Evolutionary conservation across 2,329 filamentous ascomycete genomes (phyloP), one percentile per base, ranked within the genome.

Genomic region (Tolypocladium tropicale): DNA sequence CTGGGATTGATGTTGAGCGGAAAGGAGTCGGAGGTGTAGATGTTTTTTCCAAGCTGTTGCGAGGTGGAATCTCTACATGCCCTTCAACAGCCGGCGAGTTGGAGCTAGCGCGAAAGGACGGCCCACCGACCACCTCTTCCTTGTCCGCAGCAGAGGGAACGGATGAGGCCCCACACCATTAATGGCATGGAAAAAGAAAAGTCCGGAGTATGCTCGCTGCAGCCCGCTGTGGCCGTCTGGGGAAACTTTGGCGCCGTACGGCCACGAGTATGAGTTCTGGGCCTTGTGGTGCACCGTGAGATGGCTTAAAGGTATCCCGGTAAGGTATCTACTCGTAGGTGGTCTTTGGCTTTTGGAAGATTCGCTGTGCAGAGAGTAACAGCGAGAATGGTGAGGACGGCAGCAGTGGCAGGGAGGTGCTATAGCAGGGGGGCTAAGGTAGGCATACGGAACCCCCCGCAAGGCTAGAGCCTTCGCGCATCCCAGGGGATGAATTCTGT

Each of bases 31-130:
- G 56, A 43, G 41, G 58, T 58, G 56, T 59, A 64, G 67, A 67
- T 69, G 68, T 64, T 67, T 69, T 70, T 68, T 66, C 58, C 57
- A 41, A 51, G 30, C 43, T 46, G 52, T 28, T 63, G 61, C 60
- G 61, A 60, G 62, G 60, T 67, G 66, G 67, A 65, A 68, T 68
- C 67, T 69, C 61, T 64, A 68, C 61, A 60, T 66, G 67, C 67
- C 65, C 64, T 64, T 70, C 56, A 58, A 69, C 64, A 63, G 66
- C 58, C 61, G 62, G 63, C 64, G 63, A 62, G 57, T 64, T 66
- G 66, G 60, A 68, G 64, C 60, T 62, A 71, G 71, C 69, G 65
- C 65, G 62, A 59, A 55, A 61, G 62, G 59, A 62, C 60, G 58
- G 53, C 56, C 58, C 59, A 61, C 56, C 58, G 58, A 61, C 58